Percentiles rank a stretch among this genome's conserved stretches.
phyloP scores from a whole-genome alignment of 2,329 filamentous ascomycete genomes.

The Coniella lustricola region DNA sequence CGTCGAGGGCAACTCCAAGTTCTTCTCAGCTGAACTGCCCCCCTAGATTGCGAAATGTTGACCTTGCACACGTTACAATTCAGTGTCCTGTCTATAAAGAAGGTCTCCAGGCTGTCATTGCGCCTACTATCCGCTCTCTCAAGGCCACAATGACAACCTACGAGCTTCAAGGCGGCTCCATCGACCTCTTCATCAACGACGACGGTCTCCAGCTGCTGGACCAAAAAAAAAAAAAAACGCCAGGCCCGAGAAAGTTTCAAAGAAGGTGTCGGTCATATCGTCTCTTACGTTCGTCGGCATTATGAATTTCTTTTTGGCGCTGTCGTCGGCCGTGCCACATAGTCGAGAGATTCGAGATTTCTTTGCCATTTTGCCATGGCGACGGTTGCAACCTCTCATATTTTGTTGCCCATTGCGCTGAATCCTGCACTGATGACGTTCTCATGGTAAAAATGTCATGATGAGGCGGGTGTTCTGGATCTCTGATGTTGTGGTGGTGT shows the following conservation, averaged over 20 bases:
- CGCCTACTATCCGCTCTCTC: constrained; percentile 68
- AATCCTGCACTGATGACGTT: constrained; percentile 79
- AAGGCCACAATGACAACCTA: constrained; percentile 73
- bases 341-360: constrained; percentile 63
- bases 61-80: constrained; percentile 69
- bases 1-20: constrained; percentile 69
- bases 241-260: too few species aligned
- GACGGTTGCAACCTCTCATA: constrained; percentile 61
- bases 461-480: too few species aligned
- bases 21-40: constrained; percentile 68
- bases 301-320: constrained; percentile 61
- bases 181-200: constrained; percentile 71
- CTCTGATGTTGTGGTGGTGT: too few species aligned
- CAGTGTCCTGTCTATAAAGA: constrained; percentile 89
- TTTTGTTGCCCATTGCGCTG: constrained; percentile 64
- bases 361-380: constrained; percentile 69
- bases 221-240: too few species aligned
- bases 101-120: constrained; percentile 66
- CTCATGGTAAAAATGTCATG: constrained; percentile 52
- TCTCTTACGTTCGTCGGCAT: constrained; percentile 48
- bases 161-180: constrained; percentile 69
- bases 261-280: constrained; percentile 50
- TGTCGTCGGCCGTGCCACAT: constrained; percentile 56
- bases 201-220: constrained; percentile 66
- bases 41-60: constrained; percentile 48